Evolutionary conservation across 306 rosid genomes (phyloP), one percentile per base, ranked within the genome.

Genomic region (Sophora flavescens): DNA sequence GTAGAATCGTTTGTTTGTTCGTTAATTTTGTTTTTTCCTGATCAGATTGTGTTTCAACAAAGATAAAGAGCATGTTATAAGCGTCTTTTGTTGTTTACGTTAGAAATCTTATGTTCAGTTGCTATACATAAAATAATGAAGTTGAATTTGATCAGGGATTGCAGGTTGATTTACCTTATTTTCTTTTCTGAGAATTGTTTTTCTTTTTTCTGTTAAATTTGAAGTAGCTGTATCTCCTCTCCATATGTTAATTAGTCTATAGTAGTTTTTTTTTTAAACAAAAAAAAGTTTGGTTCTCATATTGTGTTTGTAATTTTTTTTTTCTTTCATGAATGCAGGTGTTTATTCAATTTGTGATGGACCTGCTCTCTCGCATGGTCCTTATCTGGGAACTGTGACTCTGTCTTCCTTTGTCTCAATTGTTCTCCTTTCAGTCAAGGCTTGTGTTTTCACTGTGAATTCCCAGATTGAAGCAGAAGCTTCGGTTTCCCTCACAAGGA

Each of bases 301-400:
- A 5, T 48, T 41, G 56, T 16, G 48, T 18, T 28, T 80, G 0
- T 52, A 5, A 12, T 77, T 63, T 6, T 63, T 6, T 32, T 53
- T 38, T 53, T 54, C 13, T 52, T 63, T 54, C 54, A 50, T 81
- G 81, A 65, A 74, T 72, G 80, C 88, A 96, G 99, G 93, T 82
- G 98, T 92, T 86, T 92, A 96, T 89, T 87, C 93, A 70, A 86
- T 88, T 86, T 92, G 98, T 52, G 98, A 95, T 68, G 92, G 90
- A 54, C 96, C 97, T 71, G 88, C 97, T 77, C 92, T 92, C 54
- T 92, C 99, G 1, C 93, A 89, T n/a, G 97, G 98, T 72, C 97
- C 98, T 78, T 95, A 95, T 82, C 97, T 95, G 65, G 99, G 97
- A 83, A 89, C 93, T 44, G 99, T 95, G 85, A 85, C 93, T 58